Conservation (phyloP, 2,329 filamentous ascomycete genomes). For the Fusarium penzigii region DNA sequence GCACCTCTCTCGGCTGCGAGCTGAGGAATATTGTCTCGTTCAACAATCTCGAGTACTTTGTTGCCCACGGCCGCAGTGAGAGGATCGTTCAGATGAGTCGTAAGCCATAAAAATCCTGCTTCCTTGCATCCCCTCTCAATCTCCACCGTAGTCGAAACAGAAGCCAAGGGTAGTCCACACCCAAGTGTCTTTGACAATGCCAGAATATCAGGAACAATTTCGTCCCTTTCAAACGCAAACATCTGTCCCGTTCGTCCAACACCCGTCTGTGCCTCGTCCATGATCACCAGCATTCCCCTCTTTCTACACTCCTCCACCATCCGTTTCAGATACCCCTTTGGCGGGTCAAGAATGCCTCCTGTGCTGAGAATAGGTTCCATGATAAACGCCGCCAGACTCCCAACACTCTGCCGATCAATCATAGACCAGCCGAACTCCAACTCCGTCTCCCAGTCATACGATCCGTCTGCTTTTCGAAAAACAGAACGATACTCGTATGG, state of each 20-base stretch:
- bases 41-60: slow-evolving; percentile 56
- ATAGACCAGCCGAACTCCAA: slow-evolving; percentile 63
- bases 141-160: slow-evolving; percentile 49
- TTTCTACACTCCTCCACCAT: slow-evolving; percentile 47
- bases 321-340: slow-evolving; percentile 14
- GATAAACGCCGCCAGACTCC: slow-evolving; percentile 60
- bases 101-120: slow-evolving; percentile 49
- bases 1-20: slow-evolving; percentile 43
- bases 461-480: slow-evolving; percentile 59
- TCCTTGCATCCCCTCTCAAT: slow-evolving; percentile 49
- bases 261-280: slow-evolving; percentile 63
- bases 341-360: slow-evolving; percentile 42
- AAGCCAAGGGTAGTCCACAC: slow-evolving; percentile 45
- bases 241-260: slow-evolving; percentile 57
- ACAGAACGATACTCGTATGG: slow-evolving; percentile 63
- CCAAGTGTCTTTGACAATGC: slow-evolving; percentile 53
- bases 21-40: slow-evolving; percentile 46
- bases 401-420: slow-evolving; percentile 58
- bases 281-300: slow-evolving; percentile 57
- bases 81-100: slow-evolving; percentile 57
- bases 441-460: slow-evolving; percentile 67
- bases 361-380: slow-evolving; percentile 60
- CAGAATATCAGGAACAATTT: slow-evolving; percentile 22
- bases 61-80: slow-evolving; percentile 53
- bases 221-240: slow-evolving; percentile 55